Evolutionary conservation across 306 rosid genomes (phyloP), one percentile per base, ranked within the genome.

Genomic region (Rosa persica): DNA sequence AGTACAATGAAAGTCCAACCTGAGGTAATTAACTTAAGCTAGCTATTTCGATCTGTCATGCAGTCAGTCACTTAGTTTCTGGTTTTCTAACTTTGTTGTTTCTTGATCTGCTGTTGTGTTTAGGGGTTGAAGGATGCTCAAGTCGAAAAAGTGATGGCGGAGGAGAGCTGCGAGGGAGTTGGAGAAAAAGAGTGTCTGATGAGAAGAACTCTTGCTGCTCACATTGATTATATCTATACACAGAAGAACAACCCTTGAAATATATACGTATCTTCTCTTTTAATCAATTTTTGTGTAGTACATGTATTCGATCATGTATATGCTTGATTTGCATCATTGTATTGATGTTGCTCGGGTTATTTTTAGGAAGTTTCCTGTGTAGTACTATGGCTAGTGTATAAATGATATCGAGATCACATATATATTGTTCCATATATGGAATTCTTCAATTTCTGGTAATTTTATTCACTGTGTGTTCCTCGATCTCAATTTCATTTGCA

Each of bases 161-260:
- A 90, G 71, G 91, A 89, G 67, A 81, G 72, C 65, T 94, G 98
- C 82, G 88, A 88, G 27, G 95, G 91, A 25, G 76, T 84, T 76
- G 89, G 75, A 3, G 89, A 88, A 88, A 93, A 90, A 8, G 96
- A 92, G 73, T 94, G 97, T 73, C 85, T 94, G 75, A 87, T 89
- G 92, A 86, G 96, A 84, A 92, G 94, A 87, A 92, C 97, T 34
- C 91, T 92, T 57, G 92, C 86, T 4, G 98, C 98, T 68, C 98
- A 94, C 71, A 62, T 79, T 5, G 98, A 94, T 58, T 94, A 94
- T 71, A 88, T 94, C 83, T 94, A 94, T 74, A 92, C 97, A 30
- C 92, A 90, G 82, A 87, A 87, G 71, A 80, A 75, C 25, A 86
- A 88, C 19, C 97, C 98, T 80, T 92, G 87, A 71, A 47, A 49